A percentile compares a stretch with the other conserved stretches of the same genome.
These are phyloP conservation scores for Acanthochlamys bracteata DNA, from an alignment of 106 monocot genomes.

Conservation along the genomic window DNA sequence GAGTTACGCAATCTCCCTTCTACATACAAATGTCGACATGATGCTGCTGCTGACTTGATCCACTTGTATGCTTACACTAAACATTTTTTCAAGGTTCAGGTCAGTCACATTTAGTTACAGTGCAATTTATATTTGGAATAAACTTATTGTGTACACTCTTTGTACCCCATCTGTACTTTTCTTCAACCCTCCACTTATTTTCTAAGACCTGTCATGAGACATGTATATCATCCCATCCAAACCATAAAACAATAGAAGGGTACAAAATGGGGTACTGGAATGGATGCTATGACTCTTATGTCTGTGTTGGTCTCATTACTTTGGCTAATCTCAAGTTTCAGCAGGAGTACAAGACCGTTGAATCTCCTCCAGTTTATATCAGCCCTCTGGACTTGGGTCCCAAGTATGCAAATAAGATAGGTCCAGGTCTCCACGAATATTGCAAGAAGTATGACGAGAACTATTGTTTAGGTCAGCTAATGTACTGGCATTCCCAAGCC, in stretches of 20 bases:
- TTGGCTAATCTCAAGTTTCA: neutral
- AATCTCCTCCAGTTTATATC: conserved; percentile 84
- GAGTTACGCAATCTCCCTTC: conserved; percentile 73
- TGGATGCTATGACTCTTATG: too few relatives aligned
- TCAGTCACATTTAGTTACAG: conserved; percentile 9
- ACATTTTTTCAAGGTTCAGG: conserved; percentile 71
- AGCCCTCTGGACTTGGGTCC: conserved; percentile 94
- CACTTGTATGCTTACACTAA: conserved; percentile 94
- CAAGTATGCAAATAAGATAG: conserved; percentile 77
- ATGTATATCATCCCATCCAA: too few relatives aligned
- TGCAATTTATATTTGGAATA: too few relatives aligned
- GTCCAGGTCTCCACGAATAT: conserved; percentile 78
- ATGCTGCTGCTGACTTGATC: conserved; percentile 93
- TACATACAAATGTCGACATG: conserved; percentile 72
- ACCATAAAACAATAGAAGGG: too few relatives aligned
- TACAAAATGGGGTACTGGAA: too few relatives aligned
- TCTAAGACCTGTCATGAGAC: too few relatives aligned
- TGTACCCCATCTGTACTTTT: neutral
- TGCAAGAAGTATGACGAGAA: conserved; percentile 81
- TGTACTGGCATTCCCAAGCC: conserved; percentile 83
- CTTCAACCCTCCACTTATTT: neutral
- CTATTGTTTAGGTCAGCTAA: conserved; percentile 89
- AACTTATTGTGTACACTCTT: neutral
- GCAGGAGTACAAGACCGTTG: conserved; percentile 70
- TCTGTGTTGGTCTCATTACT: neutral